These are phyloP conservation scores for Phoma sp. DNA, from an alignment of 2,329 filamentous ascomycete genomes.

Conservation along the genomic window DNA sequence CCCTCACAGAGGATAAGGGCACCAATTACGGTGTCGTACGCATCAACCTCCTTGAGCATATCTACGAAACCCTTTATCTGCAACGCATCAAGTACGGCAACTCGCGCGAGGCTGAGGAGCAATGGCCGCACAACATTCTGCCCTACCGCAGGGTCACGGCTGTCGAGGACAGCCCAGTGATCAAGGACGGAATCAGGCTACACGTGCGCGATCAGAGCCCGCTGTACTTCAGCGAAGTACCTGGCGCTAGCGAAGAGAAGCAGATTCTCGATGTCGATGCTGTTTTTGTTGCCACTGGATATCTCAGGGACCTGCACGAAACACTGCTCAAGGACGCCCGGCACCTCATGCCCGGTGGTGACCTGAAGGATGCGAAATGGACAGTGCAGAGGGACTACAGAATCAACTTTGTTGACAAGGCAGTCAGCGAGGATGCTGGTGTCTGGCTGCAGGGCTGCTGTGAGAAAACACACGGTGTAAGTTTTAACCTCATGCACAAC, in stretches of 20 bases:
- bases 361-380: conserved; percentile 58
- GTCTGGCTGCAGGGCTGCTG: conserved; percentile 95
- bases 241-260: conserved; percentile 50
- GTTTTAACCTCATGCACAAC: conserved; percentile 45
- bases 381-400: conserved; percentile 78
- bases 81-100: conserved; percentile 73
- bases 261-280: conserved; percentile 78
- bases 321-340: conserved; percentile 71
- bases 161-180: conserved; percentile 58
- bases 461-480: conserved; percentile 88
- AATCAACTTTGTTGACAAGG: conserved; percentile 71
- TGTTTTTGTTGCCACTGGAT: conserved; percentile 87
- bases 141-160: conserved; percentile 69
- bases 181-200: conserved; percentile 40
- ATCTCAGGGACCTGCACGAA: conserved; percentile 78
- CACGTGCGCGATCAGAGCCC: conserved; percentile 61
- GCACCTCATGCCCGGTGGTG: conserved; percentile 65
- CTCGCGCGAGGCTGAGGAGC: conserved; percentile 62
- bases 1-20: conserved; percentile 72
- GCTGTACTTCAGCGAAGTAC: conserved; percentile 38
- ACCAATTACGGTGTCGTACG: conserved; percentile 97
- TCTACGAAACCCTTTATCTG: conserved; percentile 87
- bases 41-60: conserved; percentile 83
- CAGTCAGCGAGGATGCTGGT: conserved; percentile 74
- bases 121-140: conserved; percentile 84